phyloP scores from a whole-genome alignment of 2,329 filamentous ascomycete species.

The Davidsoniella australis region DNA sequence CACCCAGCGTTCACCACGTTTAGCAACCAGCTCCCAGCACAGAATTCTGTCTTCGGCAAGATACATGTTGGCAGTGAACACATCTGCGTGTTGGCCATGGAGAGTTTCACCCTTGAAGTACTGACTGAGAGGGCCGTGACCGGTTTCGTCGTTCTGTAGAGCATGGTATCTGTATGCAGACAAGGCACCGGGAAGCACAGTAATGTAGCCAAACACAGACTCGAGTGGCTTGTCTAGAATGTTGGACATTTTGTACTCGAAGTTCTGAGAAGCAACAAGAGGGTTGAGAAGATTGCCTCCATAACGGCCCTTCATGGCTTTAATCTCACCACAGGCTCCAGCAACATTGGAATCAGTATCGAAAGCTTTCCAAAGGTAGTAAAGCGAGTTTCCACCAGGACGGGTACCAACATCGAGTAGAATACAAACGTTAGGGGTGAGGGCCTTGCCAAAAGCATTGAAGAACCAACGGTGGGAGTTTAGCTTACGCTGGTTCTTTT shows the following conservation, averaged over 20 bases:
- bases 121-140: slow-evolving; percentile 85
- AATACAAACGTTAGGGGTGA: slow-evolving; percentile 94
- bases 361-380: slow-evolving; percentile 97
- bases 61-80: slow-evolving; percentile 99
- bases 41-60: slow-evolving; percentile 96
- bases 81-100: slow-evolving; percentile 87
- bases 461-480: slow-evolving; percentile 99
- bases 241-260: slow-evolving; percentile 99
- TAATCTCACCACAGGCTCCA: slow-evolving; percentile 93
- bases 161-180: slow-evolving; percentile 94
- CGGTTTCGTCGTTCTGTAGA: slow-evolving; percentile 88
- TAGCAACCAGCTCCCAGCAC: slow-evolving; percentile 94
- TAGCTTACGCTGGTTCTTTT: slow-evolving; percentile 93
- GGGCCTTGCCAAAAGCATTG: slow-evolving; percentile 82
- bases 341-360: slow-evolving; percentile 96
- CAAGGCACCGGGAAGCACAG: slow-evolving; percentile 83
- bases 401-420: slow-evolving; percentile 91
- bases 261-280: slow-evolving; percentile 91
- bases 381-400: slow-evolving; percentile 76
- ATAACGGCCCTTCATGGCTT: slow-evolving; percentile 79
- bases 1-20: slow-evolving; percentile 88
- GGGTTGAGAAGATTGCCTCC: slow-evolving; percentile 80
- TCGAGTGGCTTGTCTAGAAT: slow-evolving; percentile 95
- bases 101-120: slow-evolving; percentile 99
- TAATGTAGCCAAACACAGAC: slow-evolving; percentile 96